phyloP scores from a whole-genome alignment of 495 filamentous ascomycete species.

The Hypoxylon crocopeplum region DNA sequence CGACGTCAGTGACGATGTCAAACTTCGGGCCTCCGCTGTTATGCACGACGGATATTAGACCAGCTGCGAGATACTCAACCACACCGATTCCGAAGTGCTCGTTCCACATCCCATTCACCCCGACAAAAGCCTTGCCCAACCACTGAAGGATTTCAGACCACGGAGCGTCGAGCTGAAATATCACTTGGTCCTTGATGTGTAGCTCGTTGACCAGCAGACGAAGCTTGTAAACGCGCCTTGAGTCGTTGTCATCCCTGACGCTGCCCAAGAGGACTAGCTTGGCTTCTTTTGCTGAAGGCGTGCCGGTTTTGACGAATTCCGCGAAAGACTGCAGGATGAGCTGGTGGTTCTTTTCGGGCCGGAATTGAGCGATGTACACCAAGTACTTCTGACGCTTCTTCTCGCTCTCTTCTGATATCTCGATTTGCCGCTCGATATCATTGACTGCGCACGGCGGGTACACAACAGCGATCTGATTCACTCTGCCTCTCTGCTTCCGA shows the following conservation, averaged over 20 bases:
- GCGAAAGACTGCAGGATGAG: constrained; percentile 85
- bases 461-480: constrained; percentile 67
- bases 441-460: constrained; percentile 92
- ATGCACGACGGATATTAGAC: constrained; percentile 89
- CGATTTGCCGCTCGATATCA: constrained; percentile 75
- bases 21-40: constrained; percentile 88
- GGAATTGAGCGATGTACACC: constrained; percentile 95
- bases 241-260: constrained; percentile 82
- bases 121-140: constrained; percentile 75
- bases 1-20: constrained; percentile 85
- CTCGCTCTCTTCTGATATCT: constrained; percentile 71
- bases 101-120: constrained; percentile 99
- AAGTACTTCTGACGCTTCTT: constrained; percentile 68
- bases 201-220: constrained; percentile 88
- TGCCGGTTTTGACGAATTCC: constrained; percentile 60
- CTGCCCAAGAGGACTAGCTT: constrained; percentile 85
- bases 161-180: constrained; percentile 86
- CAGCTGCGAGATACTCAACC: constrained; percentile 97
- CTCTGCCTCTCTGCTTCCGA: constrained; percentile 50
- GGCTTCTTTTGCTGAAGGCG: constrained; percentile 56
- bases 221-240: constrained; percentile 88
- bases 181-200: constrained; percentile 78
- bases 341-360: constrained; percentile 94
- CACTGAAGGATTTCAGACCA: constrained; percentile 86
- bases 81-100: constrained; percentile 99